These are phyloP conservation scores for Gentiana dahurica DNA, from an alignment of 257 asterid species.

Conservation along the genomic window DNA sequence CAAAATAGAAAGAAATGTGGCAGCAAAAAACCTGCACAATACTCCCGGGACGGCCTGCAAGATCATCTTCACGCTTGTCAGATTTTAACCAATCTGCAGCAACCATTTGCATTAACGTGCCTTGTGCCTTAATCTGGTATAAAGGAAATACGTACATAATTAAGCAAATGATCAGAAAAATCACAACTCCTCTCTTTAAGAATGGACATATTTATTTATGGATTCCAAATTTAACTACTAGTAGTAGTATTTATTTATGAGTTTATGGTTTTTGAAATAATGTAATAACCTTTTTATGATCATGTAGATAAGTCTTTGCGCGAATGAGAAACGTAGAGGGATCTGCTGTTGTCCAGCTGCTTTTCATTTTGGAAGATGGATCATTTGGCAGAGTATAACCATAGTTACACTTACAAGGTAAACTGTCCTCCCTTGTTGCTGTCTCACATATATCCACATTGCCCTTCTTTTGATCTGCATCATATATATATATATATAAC, in stretches of 20 bases:
- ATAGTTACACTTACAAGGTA: slow-evolving; percentile 64
- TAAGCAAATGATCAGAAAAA: too few species aligned
- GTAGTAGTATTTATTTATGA: too few species aligned
- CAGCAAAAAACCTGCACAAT: slow-evolving; percentile 61
- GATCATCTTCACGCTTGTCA: slow-evolving; percentile 93
- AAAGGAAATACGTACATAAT: background rate
- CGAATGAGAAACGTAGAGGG: slow-evolving; percentile 77
- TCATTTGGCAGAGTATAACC: slow-evolving; percentile 88
- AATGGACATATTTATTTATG: too few species aligned
- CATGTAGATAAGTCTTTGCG: slow-evolving; percentile 84
- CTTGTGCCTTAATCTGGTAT: slow-evolving; percentile 61
- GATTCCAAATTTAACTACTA: too few species aligned
- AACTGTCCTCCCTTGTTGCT: slow-evolving; percentile 58
- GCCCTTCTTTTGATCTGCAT: slow-evolving; percentile 82
- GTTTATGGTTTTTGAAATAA: background rate
- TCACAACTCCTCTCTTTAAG: background rate
- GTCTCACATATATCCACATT: slow-evolving; percentile 76
- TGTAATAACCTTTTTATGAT: slow-evolving; percentile 56
- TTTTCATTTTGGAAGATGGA: slow-evolving; percentile 49
- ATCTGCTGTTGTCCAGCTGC: slow-evolving; percentile 83
- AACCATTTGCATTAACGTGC: slow-evolving; percentile 88
- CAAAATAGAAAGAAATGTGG: too few species aligned
- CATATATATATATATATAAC: slow-evolving; percentile 4
- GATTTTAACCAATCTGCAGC: slow-evolving; percentile 96
- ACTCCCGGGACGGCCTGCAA: slow-evolving; percentile 80